phyloP scores from a whole-genome alignment of 1,139 yeast species.

The Geotrichum cucujoidarum region DNA sequence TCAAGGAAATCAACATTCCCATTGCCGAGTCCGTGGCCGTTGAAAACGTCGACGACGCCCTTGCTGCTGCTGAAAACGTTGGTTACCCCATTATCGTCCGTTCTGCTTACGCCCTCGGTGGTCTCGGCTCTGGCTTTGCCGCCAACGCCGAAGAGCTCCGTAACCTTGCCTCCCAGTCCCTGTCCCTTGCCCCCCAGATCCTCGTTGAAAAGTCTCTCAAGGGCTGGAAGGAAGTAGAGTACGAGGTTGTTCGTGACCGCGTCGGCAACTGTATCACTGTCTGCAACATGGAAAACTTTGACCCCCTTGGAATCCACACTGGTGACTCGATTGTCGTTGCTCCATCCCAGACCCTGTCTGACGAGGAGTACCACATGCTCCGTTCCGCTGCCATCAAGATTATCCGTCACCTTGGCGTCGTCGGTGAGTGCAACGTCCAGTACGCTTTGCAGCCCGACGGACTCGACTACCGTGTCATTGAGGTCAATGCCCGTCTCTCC shows the following conservation, averaged over 20 bases:
- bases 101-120: conserved; percentile 96
- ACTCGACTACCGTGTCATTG: conserved; percentile 91
- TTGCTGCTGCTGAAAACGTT: conserved; percentile 75
- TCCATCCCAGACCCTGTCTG: conserved; percentile 95
- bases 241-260: conserved; percentile 97
- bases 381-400: conserved; percentile 97
- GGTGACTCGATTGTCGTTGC: conserved; percentile 99
- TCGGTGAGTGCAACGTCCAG: conserved; percentile 98
- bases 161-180: conserved; percentile 81
- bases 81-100: conserved; percentile 97
- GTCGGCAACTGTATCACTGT: conserved; percentile 97
- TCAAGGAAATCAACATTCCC: conserved; percentile 89
- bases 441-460: conserved; percentile 96
- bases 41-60: conserved; percentile 86
- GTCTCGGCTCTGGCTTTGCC: conserved; percentile 97
- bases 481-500: conserved; percentile 95
- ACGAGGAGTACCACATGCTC: conserved; percentile 96
- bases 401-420: conserved; percentile 96
- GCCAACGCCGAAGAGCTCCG: conserved; percentile 72
- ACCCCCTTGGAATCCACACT: conserved; percentile 97
- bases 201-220: conserved; percentile 94
- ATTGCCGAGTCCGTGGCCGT: conserved; percentile 96
- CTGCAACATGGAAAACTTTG: conserved; percentile 98
- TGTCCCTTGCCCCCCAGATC: conserved; percentile 89
- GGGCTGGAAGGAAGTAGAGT: conserved; percentile 99